Conservation (phyloP, 805 yeast species). For the Tanozyma kutaoensis region DNA sequence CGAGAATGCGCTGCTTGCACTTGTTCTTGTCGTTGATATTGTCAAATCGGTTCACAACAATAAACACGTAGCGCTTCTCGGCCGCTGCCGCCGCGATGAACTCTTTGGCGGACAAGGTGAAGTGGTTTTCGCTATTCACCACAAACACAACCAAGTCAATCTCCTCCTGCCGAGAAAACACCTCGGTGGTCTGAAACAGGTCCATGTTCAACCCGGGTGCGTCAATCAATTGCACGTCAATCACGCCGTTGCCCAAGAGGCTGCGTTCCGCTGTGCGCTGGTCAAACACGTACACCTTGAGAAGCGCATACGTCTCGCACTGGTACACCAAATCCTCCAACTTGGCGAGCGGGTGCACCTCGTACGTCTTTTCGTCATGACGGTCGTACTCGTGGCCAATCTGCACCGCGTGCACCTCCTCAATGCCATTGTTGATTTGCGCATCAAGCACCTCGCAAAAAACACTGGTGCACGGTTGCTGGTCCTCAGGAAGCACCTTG, state of each 20-base stretch:
- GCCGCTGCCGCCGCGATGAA: constrained; percentile 82
- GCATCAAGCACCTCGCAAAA: constrained; percentile 92
- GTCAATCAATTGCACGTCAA: constrained; percentile 85
- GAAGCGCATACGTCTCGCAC: constrained; percentile 55
- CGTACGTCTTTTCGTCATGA: constrained; percentile 54
- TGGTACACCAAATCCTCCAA: constrained; percentile 62
- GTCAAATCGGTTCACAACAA: constrained; percentile 90
- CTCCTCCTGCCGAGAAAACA: constrained; percentile 92
- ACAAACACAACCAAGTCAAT: constrained; percentile 94
- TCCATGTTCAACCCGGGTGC: constrained; percentile 96
- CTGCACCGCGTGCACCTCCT: constrained; percentile 88
- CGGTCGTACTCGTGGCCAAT: constrained; percentile 37
- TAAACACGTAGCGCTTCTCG: constrained; percentile 84
- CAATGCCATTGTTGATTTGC: constrained; percentile 55
- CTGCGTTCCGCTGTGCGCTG: constrained; percentile 53
- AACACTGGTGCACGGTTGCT: constrained; percentile 93
- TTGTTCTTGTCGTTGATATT: constrained; percentile 68
- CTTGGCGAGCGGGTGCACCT: constrained; percentile 35
- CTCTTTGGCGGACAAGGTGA: constrained; percentile 88
- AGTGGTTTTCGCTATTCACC: constrained; percentile 91
- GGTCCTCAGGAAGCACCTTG: constrained; percentile 82
- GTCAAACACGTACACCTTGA: constrained; percentile 78
- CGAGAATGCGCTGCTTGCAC: constrained; percentile 65
- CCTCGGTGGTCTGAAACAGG: constrained; percentile 86
- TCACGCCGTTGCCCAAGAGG: constrained; percentile 75